These are phyloP conservation scores for Chondrostereum purpureum DNA, from an alignment of 1,284 basidiomycete genomes.

Conservation along the genomic window DNA sequence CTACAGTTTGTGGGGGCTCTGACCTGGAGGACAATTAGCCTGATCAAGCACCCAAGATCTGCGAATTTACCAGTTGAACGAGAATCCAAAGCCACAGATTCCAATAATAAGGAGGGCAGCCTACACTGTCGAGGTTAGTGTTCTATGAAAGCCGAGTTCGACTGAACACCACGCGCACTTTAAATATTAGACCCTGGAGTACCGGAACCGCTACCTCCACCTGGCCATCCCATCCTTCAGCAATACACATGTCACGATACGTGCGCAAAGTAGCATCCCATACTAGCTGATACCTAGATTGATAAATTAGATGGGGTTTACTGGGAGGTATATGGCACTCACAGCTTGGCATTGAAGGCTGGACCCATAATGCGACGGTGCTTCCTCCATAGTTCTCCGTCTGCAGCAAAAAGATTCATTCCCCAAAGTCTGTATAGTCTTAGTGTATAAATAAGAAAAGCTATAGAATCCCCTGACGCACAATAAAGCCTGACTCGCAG, in stretches of 20 bases:
- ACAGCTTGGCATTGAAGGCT: conserved; percentile 44
- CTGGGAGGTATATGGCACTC: conserved; percentile 10
- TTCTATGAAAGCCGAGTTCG: no score
- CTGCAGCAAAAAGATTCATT: conserved; percentile 36
- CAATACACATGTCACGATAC: conserved; percentile 38
- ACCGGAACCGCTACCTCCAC: conserved; percentile 28
- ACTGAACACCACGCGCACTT: no score
- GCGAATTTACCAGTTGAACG: conserved; percentile 34
- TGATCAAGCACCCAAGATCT: background rate
- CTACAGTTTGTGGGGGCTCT: conserved; percentile 24
- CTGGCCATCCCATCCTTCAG: conserved; percentile 36
- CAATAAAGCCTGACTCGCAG: conserved; percentile 25
- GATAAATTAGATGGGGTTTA: conserved; percentile 2
- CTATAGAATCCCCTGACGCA: conserved; percentile 16
- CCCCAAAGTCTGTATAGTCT: conserved; percentile 34
- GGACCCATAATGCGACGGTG: conserved; percentile 43
- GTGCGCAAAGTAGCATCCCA: conserved; percentile 35
- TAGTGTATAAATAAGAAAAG: conserved; percentile 8
- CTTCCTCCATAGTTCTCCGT: conserved; percentile 41
- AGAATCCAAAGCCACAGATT: conserved; percentile 44
- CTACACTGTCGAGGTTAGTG: conserved; percentile 19
- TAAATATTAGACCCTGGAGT: conserved; percentile 37
- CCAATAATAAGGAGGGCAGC: conserved; percentile 43
- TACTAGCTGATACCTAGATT: conserved; percentile 37
- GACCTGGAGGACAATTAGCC: conserved; percentile 6